These are phyloP conservation scores for Alternaria metachromatica DNA, from an alignment of 2,329 filamentous ascomycete genomes.

Conservation along the genomic window DNA sequence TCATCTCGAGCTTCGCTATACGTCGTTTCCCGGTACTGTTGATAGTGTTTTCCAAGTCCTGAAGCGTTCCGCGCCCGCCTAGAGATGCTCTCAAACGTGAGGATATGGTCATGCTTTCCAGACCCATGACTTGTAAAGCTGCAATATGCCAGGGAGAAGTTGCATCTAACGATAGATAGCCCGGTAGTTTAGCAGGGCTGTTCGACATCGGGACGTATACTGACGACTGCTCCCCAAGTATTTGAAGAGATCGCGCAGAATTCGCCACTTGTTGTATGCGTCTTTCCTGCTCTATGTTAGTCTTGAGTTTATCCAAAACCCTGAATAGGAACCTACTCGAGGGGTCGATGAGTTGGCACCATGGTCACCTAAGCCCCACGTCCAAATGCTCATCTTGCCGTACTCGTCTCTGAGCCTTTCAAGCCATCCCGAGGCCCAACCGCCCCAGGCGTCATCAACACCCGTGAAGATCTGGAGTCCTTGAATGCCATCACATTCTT, in stretches of 20 bases:
- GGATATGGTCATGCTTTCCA: conserved; percentile 81
- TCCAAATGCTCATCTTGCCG: conserved; percentile 84
- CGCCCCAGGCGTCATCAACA: conserved; percentile 60
- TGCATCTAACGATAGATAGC: conserved; percentile 65
- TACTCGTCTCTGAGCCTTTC: conserved; percentile 86
- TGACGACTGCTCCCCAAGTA: conserved; percentile 73
- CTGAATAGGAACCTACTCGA: conserved; percentile 50
- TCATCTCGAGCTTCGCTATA: conserved; percentile 77
- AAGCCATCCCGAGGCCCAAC: conserved; percentile 54
- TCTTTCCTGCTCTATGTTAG: conserved; percentile 59
- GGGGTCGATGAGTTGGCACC: conserved; percentile 34
- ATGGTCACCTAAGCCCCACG: conserved; percentile 79
- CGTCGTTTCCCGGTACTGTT: conserved; percentile 81
- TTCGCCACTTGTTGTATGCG: conserved; percentile 73
- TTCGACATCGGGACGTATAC: conserved; percentile 76
- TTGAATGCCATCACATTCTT: conserved; percentile 93
- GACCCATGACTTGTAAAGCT: conserved; percentile 74
- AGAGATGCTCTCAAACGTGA: conserved; percentile 66
- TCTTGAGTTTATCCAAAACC: neutral
- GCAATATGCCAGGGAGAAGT: conserved; percentile 80
- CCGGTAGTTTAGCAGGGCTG: conserved; percentile 63
- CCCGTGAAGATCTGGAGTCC: conserved; percentile 72
- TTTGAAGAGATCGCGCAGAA: conserved; percentile 72
- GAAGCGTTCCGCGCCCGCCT: conserved; percentile 60
- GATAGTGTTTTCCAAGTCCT: conserved; percentile 69